Base-by-base conservation (phyloP, 2,329 filamentous ascomycete species). In the Aspergillus amoenus region DNA sequence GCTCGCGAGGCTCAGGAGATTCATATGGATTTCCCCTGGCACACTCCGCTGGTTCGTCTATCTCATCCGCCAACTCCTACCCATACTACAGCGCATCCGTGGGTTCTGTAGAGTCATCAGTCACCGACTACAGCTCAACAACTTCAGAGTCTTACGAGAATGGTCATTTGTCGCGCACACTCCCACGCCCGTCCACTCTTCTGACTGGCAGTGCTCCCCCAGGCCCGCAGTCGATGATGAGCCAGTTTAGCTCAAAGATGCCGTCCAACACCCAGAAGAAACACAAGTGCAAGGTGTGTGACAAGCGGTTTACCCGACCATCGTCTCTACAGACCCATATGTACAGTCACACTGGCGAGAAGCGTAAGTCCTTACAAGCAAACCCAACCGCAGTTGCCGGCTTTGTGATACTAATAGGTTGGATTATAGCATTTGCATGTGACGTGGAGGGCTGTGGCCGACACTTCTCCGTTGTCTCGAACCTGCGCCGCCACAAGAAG, bases 211-310 rank as follows among this genome's bases (percentile, higher is more conserved):
- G 82, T 57, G 82, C 87, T 32, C 91, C 91, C 1, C 91, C 92
- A 1, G 91, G 91, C 17, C 93, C 92, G 2, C 90, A 95, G 71
- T 95, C 93, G 0, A 97, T 99, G 92, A 99, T 99, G 94, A 87
- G 91, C 52, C 93, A 96, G 69, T 97, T 97, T 79, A 97, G 91
- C 77, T 97, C 93, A 62, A 97, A 97, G 78, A 88, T 97, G 52
- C 93, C 92, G 0, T 93, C 91, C 17, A 96, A 91, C 78, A 94
- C 93, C 9, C 92, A 97, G 73, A 97, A 97, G 86, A 97, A 97
- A 82, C 94, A 97, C 80, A 97, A 97, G 81, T 97, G 93, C 84
- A 97, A 96, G 79, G 90, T 97, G 59, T 97, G 93, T 80, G 93
- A 97, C 77, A 97, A 97, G 83, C 87, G 93, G 43, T 97, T 97